Base-by-base conservation (phyloP, 352 stramenopile species). In the Discostella stelligera region DNA sequence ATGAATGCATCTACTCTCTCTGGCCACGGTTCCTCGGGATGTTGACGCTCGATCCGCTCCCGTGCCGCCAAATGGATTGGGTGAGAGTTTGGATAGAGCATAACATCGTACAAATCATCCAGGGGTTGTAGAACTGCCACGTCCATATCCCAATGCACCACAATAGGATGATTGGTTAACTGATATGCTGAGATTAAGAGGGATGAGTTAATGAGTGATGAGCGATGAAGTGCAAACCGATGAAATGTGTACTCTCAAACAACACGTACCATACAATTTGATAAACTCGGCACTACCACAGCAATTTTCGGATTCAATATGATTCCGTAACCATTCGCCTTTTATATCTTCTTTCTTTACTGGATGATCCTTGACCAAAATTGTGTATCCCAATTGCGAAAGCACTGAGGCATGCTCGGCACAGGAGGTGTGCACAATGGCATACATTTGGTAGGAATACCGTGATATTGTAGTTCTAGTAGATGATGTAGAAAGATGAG, bases 371-470 rank as follows among this genome's bases (percentile, higher is more conserved):
- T 41, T 25, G 0, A 89, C 60, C 18, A 90, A 21, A 44, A 84
- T 66, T 39, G 80, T 23, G 68, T 81, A 90, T 21, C 84, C 84
- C 53, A 77, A 67, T 20, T 77, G 41, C 58, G 67, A 10, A 10
- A 90, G 55, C 5, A 79, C 32, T 46, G 64, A 46, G 16, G 74
- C 60, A 63, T 84, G 85, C n/a, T 76, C 18, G 27, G 65, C 25
- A 23, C 79, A 84, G 0, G 80, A 67, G 0, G 39, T 25, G 65
- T 90, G 84, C 9, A 90, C 75, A 67, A 90, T 88, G 18, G 71
- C 84, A 44, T 89, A 89, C 79, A 89, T 88, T 76, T 87, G 61
- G 63, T 90, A 90, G 10, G 79, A 79, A 49, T 90, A 90, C 25
- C 64, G 53, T 5, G 76, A 86, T 44, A 30, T 6, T 18, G 27